Base-by-base conservation (phyloP, 352 stramenopile genomes). In the Globisporangium iwayamae region DNA sequence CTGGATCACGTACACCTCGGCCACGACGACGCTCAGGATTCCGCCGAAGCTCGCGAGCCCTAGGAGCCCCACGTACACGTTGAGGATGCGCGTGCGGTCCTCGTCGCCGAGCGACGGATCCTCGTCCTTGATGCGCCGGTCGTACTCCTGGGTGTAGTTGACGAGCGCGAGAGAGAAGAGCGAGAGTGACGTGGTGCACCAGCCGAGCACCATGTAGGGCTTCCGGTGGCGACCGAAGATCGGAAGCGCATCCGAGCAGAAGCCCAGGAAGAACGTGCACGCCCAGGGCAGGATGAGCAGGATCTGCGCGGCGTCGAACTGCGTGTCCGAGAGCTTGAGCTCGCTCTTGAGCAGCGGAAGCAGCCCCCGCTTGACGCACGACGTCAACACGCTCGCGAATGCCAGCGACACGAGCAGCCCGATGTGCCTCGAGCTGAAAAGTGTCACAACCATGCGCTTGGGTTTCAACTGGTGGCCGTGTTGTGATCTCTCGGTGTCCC, bases 101-200 rank as follows among this genome's bases (percentile, higher is more conserved):
- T 63, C 22, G 4, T 63, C 20, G 5, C 65, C 66, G 9, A 66
- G 60, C 7, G 69, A 63, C 16, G 62, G 61, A n/a, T 71, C 63
- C n/a, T 28, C 61, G 43, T 53, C 36, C 30, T 62, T 62, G 10
- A 71, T 67, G 39, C 74, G 48, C 1, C 65, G 62, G 43, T 73
- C 71, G 45, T 82, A 84, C 39, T 85, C 73, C 36, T 85, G 72
- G 0, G 72, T 69, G 63, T 84, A 84, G 60, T 81, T 85, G 30
- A 88, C 72, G 54, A 86, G 63, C 1, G 81, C 71, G 32, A 90
- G 78, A 1, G 56, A 65, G 50, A 90, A 90, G 39, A 80, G 76
- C 11, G 75, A 56, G 3, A 83, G 20, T 5, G 81, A 52, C 5
- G 75, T 67, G n/a, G 81, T 45, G 18, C 66, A 32, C 81, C 81